A percentile compares a stretch with the other conserved stretches of the same genome.
These are phyloP conservation scores for Fusarium sarcochroum DNA, from an alignment of 2,329 filamentous ascomycete genomes.

Conservation along the genomic window DNA sequence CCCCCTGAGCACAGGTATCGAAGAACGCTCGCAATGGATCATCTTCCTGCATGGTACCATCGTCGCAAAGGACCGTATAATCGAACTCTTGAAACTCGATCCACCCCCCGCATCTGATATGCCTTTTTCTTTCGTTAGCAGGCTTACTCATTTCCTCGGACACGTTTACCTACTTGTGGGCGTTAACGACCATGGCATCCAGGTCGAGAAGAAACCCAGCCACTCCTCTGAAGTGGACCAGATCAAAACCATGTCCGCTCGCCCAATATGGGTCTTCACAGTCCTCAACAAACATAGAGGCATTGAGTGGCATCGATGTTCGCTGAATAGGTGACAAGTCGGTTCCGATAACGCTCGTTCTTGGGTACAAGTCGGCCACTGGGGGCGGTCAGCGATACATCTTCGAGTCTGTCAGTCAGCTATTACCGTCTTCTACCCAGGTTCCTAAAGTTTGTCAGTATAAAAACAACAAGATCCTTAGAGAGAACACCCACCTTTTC, in stretches of 20 bases:
- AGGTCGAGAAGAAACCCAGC: conserved; percentile 67
- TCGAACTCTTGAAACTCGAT: conserved; percentile 65
- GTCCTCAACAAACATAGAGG: conserved; percentile 74
- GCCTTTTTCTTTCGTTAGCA: conserved; percentile 46
- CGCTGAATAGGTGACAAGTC: conserved; percentile 64
- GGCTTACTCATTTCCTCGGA: background rate
- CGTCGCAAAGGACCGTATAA: conserved; percentile 58
- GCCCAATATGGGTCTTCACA: conserved; percentile 70
- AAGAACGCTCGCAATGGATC: conserved; percentile 55
- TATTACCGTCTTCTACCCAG: conserved; percentile 66
- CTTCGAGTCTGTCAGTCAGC: background rate
- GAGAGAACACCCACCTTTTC: conserved; percentile 56
- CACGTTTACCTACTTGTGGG: conserved; percentile 51
- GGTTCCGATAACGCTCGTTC: conserved; percentile 57
- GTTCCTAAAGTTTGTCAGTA: conserved; percentile 52
- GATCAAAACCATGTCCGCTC: conserved; percentile 67
- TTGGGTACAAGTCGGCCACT: conserved; percentile 60
- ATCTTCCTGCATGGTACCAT: conserved; percentile 59
- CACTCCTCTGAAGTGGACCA: conserved; percentile 66
- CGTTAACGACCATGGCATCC: conserved; percentile 59
- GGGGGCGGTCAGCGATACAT: conserved; percentile 17
- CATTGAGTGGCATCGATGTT: conserved; percentile 68
- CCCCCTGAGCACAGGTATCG: conserved; percentile 51
- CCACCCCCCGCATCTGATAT: conserved; percentile 64
- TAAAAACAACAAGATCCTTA: background rate